Conservation (phyloP, 768 basidiomycete genomes). For the Rhizopogon vulgaris region DNA sequence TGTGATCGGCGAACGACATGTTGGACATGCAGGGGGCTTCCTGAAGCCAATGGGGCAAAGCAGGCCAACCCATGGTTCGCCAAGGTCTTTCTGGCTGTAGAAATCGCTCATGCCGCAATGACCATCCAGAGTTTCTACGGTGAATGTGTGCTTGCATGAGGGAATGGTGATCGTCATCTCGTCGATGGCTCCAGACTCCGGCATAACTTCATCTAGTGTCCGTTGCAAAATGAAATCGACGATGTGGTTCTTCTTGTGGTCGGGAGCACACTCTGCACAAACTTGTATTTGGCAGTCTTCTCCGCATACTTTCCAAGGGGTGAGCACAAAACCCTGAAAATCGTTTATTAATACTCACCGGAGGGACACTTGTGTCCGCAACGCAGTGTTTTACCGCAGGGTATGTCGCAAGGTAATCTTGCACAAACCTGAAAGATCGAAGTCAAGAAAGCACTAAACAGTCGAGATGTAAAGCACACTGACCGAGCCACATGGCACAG, state of each 20-base stretch:
- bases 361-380: slow-evolving; percentile 69
- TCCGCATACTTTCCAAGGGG: slow-evolving; percentile 47
- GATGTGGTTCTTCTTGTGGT: slow-evolving; percentile 31
- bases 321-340: neutral
- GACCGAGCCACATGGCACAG: slow-evolving; percentile 65
- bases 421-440: slow-evolving; percentile 45
- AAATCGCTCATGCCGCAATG: slow-evolving; percentile 43
- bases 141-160: slow-evolving; percentile 58
- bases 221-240: slow-evolving; percentile 58
- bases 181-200: slow-evolving; percentile 33
- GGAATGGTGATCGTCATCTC: slow-evolving; percentile 57
- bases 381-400: slow-evolving; percentile 38
- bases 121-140: slow-evolving; percentile 67
- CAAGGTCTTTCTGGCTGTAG: slow-evolving; percentile 32
- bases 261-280: slow-evolving; percentile 46
- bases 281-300: slow-evolving; percentile 53
- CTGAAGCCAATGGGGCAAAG: slow-evolving; percentile 33
- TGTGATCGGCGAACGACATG: slow-evolving; percentile 52
- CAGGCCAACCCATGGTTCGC: slow-evolving; percentile 40
- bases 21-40: slow-evolving; percentile 51
- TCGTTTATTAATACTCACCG: slow-evolving; percentile 30
- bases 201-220: slow-evolving; percentile 42
- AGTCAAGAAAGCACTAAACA: neutral
- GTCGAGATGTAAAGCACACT: slow-evolving; percentile 18
- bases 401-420: slow-evolving; percentile 56